phyloP scores from a whole-genome alignment of 768 basidiomycete genomes.

The Auricularia sp. region DNA sequence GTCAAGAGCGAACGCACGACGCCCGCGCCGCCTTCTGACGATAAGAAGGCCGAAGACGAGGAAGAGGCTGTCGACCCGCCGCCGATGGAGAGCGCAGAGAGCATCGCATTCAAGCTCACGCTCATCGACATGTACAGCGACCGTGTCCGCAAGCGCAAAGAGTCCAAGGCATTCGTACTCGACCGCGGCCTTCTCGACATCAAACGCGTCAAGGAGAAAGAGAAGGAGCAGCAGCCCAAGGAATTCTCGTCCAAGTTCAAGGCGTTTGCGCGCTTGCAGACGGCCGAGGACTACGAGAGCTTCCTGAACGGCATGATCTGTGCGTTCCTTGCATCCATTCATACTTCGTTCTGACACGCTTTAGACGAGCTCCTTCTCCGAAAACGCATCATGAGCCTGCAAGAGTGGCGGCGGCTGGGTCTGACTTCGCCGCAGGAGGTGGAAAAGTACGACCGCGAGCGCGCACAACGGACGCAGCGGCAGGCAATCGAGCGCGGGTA shows the following conservation, averaged over 20 bases:
- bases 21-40: slow-evolving; percentile 17
- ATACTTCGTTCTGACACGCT: neutral
- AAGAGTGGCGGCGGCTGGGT: slow-evolving; percentile 81
- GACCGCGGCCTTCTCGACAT: slow-evolving; percentile 86
- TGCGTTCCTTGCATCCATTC: slow-evolving; percentile 29
- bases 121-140: slow-evolving; percentile 87
- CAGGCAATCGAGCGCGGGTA: neutral
- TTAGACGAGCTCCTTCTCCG: slow-evolving; percentile 81
- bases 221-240: slow-evolving; percentile 80
- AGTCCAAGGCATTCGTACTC: slow-evolving; percentile 83
- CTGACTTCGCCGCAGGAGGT: slow-evolving; percentile 79
- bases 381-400: slow-evolving; percentile 83
- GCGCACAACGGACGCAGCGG: slow-evolving; percentile 37
- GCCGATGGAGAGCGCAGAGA: slow-evolving; percentile 74
- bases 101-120: slow-evolving; percentile 78
- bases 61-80: slow-evolving; percentile 62
- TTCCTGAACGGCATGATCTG: slow-evolving; percentile 86
- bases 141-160: slow-evolving; percentile 72
- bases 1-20: slow-evolving; percentile 27
- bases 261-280: slow-evolving; percentile 84
- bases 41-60: slow-evolving; percentile 33
- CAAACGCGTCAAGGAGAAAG: slow-evolving; percentile 87
- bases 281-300: slow-evolving; percentile 81
- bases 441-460: slow-evolving; percentile 76
- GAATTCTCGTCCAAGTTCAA: slow-evolving; percentile 84